phyloP scores from a whole-genome alignment of 345 rosid species.

The Eucalyptus erythrocorys region DNA sequence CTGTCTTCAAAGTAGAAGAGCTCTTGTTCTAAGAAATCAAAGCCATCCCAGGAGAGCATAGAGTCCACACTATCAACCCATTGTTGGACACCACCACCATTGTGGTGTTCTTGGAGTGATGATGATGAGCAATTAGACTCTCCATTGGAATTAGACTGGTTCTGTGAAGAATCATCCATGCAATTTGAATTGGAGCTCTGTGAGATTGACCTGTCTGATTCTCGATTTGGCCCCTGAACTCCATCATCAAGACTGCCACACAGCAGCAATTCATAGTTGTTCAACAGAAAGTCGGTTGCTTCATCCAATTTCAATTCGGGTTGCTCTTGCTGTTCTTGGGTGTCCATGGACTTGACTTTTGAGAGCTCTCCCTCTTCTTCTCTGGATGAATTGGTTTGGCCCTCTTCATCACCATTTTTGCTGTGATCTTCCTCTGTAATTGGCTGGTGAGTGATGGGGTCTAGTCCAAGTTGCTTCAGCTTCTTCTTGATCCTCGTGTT shows the following conservation, averaged over 20 bases:
- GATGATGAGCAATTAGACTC: constrained; percentile 4
- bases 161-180: constrained; percentile 10
- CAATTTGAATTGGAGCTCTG: constrained; percentile 8
- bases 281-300: constrained; percentile 2
- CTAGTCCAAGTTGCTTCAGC: constrained; percentile 50
- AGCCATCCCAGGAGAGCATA: constrained; percentile 47
- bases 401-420: not conserved
- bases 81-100: constrained; percentile 7
- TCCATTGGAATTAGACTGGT: constrained; percentile 4
- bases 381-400: not conserved
- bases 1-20: not conserved
- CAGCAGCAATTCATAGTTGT: constrained; percentile 17
- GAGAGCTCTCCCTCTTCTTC: constrained; percentile 6
- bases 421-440: not conserved
- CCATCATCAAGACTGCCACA: constrained; percentile 25
- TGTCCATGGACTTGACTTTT: not conserved
- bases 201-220: constrained; percentile 17
- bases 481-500: constrained; percentile 82
- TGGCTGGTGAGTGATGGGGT: constrained; percentile 55
- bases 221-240: constrained; percentile 9
- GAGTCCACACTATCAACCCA: constrained; percentile 60
- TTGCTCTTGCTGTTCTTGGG: not conserved
- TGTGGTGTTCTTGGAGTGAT: constrained; percentile 10
- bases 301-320: constrained; percentile 3
- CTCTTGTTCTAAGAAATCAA: constrained; percentile 26